A percentile compares a stretch with the other conserved stretches of the same genome.
Evolutionary conservation across 2,329 filamentous ascomycete species (phyloP).

Genomic region (Pseudocercospora vitis): DNA sequence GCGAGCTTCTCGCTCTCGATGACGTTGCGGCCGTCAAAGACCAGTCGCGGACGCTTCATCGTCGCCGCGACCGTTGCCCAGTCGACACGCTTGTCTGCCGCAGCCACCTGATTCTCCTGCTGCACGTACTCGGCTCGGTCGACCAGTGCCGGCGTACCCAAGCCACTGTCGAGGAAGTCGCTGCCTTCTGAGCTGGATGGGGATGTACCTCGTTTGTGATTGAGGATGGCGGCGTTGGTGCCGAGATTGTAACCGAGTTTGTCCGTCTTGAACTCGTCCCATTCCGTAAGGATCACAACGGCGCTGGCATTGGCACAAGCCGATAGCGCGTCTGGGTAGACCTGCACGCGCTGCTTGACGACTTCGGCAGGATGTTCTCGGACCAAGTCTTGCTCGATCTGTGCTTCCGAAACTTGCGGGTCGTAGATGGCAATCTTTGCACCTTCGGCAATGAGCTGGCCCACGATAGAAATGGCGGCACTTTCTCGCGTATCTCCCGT

Average conservation of each 20-base stretch:
- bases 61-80: slow-evolving; percentile 35
- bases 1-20: slow-evolving; percentile 37
- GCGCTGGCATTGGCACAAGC: slow-evolving; percentile 39
- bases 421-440: slow-evolving; percentile 68
- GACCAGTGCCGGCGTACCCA: slow-evolving; percentile 21
- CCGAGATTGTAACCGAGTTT: slow-evolving; percentile 11
- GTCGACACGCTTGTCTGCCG: slow-evolving; percentile 32
- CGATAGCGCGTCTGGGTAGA: slow-evolving; percentile 35
- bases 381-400: slow-evolving; percentile 38
- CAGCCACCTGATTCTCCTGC: slow-evolving; percentile 5
- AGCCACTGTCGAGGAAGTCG: slow-evolving; percentile 24
- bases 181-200: slow-evolving; percentile 21
- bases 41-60: slow-evolving; percentile 39
- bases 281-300: slow-evolving; percentile 39
- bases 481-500: slow-evolving; percentile 73
- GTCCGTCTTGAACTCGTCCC: slow-evolving; percentile 40
- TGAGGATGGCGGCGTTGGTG: background rate
- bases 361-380: slow-evolving; percentile 27
- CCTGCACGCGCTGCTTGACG: slow-evolving; percentile 33
- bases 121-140: slow-evolving; percentile 13
- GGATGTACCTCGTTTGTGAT: slow-evolving; percentile 3
- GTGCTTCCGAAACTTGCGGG: slow-evolving; percentile 46
- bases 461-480: slow-evolving; percentile 67
- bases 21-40: slow-evolving; percentile 42
- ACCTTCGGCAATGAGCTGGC: slow-evolving; percentile 63